phyloP scores from a whole-genome alignment of 169 alveolate species.

The Cystoisospora suis region DNA sequence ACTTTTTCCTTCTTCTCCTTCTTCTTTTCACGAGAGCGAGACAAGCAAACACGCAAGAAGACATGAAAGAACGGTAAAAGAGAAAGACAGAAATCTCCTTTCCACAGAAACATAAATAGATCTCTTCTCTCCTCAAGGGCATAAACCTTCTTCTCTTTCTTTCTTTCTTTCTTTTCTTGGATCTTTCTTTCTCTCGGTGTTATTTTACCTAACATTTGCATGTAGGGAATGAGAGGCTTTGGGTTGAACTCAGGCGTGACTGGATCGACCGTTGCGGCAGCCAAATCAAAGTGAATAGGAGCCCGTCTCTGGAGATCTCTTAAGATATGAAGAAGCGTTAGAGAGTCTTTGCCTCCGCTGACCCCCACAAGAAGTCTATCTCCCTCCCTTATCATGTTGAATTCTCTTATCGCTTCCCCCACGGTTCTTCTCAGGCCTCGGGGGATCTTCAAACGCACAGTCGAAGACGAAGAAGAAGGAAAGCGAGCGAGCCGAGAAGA shows the following conservation, averaged over 20 bases:
- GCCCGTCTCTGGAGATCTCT: constrained; percentile 75
- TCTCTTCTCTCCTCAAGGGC: neutral
- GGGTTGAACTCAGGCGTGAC: constrained; percentile 91
- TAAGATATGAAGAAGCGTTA: constrained; percentile 87
- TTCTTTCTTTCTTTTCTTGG: neutral
- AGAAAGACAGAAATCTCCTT: too few relatives aligned
- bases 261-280: constrained; percentile 94
- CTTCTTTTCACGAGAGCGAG: too few relatives aligned
- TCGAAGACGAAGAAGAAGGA: neutral
- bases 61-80: too few relatives aligned
- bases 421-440: constrained; percentile 77
- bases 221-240: constrained; percentile 82
- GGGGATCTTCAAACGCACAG: constrained; percentile 43
- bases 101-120: too few relatives aligned
- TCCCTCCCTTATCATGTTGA: constrained; percentile 91
- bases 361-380: constrained; percentile 92
- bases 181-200: neutral
- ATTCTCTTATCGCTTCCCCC: constrained; percentile 87
- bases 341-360: constrained; percentile 94
- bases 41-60: too few relatives aligned
- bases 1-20: too few relatives aligned
- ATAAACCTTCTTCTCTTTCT: neutral
- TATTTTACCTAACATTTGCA: neutral
- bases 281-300: constrained; percentile 84
- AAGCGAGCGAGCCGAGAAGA: neutral